Base-by-base conservation (phyloP, 2,329 filamentous ascomycete species). In the Aaosphaeria arxii region DNA sequence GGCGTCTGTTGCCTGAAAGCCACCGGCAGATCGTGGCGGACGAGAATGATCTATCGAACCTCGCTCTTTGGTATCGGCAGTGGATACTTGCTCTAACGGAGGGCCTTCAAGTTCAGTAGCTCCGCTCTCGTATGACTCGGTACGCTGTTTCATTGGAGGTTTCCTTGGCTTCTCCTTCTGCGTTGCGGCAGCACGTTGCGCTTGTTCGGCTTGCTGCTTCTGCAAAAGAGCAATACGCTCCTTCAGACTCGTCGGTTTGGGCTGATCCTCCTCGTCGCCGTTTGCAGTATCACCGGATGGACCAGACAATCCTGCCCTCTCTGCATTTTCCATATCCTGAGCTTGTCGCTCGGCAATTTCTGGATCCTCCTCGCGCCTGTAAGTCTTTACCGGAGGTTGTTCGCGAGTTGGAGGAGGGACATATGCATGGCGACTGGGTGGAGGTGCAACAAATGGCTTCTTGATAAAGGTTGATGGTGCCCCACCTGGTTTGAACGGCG, bases 401-500 rank as follows among this genome's bases (percentile, higher is more conserved):
- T 94, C 87, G 24, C 85, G 83, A 4, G 81, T 78, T 4, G 88
- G 85, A 29, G 94, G 89, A 28, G 94, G 89, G 7, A 99, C 81
- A 63, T 89, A 99, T 28, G 92, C 88, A 74, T 96, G 87, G 57
- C 90, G 87, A 70, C 91, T 96, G 1, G 94, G 94, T 13, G 94
- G 94, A 44, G 94, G 91, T 4, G 94, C 89, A 48, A 99, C 91
- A 62, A 96, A 99, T 0, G 92, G 91, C 72, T 97, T 97, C 79
- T 92, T 96, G 71, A 99, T 85, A 64, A 97, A 97, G 53, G 80
- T 79, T 42, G 80, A 76, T 49, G 82, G 79, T 30, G 79, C 75
- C 7, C 74, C 67, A 50, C 80, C 79, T 17, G 91, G 89, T 67
- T 95, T 95, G 74, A 95, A 92, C 1, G 94, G 94, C n/a, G 90